A percentile compares a stretch with the other conserved stretches of the same genome.
Conservation (phyloP, 2,329 filamentous ascomycete species). For the Sarocladium kiliense region DNA sequence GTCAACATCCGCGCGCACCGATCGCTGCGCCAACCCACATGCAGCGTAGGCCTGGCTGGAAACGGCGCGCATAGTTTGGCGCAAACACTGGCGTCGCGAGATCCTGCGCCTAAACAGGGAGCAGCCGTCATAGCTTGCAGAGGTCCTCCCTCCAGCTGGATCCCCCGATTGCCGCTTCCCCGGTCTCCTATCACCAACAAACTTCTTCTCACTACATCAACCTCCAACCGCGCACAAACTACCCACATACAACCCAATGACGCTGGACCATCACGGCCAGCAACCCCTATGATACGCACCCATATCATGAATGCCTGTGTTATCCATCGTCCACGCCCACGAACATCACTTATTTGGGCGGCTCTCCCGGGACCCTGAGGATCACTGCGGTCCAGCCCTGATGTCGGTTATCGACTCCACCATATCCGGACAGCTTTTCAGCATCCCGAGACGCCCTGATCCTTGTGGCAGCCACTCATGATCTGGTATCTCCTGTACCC, state of each 20-base stretch:
- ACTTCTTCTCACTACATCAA: neutral
- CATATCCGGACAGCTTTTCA: neutral
- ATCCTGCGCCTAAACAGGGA: neutral
- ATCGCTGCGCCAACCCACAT: conserved; percentile 3
- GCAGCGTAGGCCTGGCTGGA: conserved; percentile 1
- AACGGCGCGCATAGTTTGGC: neutral
- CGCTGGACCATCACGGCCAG: neutral
- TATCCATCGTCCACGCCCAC: neutral
- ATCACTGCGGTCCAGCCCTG: neutral
- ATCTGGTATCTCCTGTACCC: conserved; percentile 77
- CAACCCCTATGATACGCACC: neutral
- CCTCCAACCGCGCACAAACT: neutral
- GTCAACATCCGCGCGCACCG: neutral
- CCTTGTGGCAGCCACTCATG: conserved; percentile 35
- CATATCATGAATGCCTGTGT: neutral
- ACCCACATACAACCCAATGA: neutral
- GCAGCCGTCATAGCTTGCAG: neutral
- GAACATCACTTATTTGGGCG: neutral
- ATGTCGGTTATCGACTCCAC: conserved; percentile 8
- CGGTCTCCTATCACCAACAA: neutral
- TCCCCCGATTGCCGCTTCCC: neutral
- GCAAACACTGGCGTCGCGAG: neutral
- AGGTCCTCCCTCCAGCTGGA: neutral
- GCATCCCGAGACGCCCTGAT: neutral
- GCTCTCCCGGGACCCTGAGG: conserved; percentile 5